phyloP scores from a whole-genome alignment of 257 asterid species.

The Solanum stenotomum region DNA sequence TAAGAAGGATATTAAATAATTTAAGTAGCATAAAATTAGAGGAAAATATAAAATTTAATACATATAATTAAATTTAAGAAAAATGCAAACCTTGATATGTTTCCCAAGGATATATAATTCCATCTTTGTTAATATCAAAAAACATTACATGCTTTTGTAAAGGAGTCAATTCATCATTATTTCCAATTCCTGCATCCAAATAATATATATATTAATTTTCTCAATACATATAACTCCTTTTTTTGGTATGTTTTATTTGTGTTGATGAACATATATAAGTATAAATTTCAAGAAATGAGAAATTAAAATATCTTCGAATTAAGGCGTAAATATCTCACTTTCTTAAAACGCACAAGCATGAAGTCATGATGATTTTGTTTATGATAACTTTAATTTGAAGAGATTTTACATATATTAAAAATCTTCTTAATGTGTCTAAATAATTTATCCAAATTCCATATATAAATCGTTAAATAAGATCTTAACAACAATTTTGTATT shows the following conservation, averaged over 20 bases:
- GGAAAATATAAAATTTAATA: background rate
- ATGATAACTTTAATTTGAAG: background rate
- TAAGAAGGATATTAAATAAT: background rate
- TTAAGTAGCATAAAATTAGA: background rate
- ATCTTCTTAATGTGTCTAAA: background rate
- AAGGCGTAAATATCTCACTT: background rate
- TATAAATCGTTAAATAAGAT: too few species aligned
- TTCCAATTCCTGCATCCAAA: background rate
- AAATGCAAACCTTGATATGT: constrained; percentile 33
- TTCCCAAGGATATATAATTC: constrained; percentile 49
- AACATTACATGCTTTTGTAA: constrained; percentile 49
- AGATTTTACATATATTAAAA: background rate
- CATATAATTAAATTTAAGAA: background rate
- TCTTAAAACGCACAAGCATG: background rate
- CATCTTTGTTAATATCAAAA: constrained; percentile 55
- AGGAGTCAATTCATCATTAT: constrained; percentile 16
- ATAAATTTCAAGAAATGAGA: background rate
- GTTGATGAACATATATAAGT: background rate
- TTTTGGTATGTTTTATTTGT: too few species aligned
- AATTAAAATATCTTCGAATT: background rate
- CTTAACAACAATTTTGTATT: background rate
- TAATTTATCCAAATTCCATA: too few species aligned
- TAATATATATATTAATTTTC: background rate
- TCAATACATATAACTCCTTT: too few species aligned
- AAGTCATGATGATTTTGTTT: too few species aligned